Conservation (phyloP, 768 basidiomycete genomes). For the Rhodotorula paludigena region DNA sequence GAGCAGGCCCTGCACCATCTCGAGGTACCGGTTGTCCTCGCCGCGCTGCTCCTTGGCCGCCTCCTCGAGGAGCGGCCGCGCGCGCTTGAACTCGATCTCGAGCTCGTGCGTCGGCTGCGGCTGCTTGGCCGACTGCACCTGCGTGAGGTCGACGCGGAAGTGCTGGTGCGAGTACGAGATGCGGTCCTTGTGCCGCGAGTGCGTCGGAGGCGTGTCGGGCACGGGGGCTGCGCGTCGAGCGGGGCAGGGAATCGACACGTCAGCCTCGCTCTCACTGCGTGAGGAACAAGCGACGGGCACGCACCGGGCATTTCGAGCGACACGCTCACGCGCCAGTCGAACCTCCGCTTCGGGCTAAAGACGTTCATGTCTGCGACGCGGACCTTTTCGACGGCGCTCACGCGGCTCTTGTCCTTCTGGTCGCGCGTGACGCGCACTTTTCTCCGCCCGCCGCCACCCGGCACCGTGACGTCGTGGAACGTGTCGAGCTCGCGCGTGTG, state of each 20-base stretch:
- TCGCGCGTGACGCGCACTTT: conserved; percentile 82
- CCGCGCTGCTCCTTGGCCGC: conserved; percentile 60
- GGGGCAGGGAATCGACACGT: not conserved
- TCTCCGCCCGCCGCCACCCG: conserved; percentile 45
- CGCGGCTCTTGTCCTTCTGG: conserved; percentile 60
- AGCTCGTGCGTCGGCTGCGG: conserved; percentile 63
- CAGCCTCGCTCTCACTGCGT: not conserved
- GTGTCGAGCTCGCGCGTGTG: conserved; percentile 63
- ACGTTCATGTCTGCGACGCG: conserved; percentile 84
- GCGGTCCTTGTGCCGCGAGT: conserved; percentile 68
- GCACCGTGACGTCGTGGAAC: conserved; percentile 48
- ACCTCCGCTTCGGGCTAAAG: conserved; percentile 68
- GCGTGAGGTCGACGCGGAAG: conserved; percentile 87
- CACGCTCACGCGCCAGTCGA: conserved; percentile 91
- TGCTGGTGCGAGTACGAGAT: conserved; percentile 91
- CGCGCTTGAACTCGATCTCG: conserved; percentile 73
- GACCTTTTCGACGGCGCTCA: conserved; percentile 69
- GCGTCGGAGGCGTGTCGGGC: conserved; percentile 21
- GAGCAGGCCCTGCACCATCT: conserved; percentile 83
- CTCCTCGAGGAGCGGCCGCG: conserved; percentile 64
- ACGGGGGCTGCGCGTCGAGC: conserved; percentile 9
- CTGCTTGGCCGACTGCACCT: conserved; percentile 53
- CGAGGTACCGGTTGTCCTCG: conserved; percentile 73
- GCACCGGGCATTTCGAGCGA: conserved; percentile 82
- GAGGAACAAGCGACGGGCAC: conserved; percentile 33